Percentiles rank a stretch among this genome's conserved stretches.
Conservation (phyloP, 2,329 filamentous ascomycete genomes). For the Coniochaeta sp. region DNA sequence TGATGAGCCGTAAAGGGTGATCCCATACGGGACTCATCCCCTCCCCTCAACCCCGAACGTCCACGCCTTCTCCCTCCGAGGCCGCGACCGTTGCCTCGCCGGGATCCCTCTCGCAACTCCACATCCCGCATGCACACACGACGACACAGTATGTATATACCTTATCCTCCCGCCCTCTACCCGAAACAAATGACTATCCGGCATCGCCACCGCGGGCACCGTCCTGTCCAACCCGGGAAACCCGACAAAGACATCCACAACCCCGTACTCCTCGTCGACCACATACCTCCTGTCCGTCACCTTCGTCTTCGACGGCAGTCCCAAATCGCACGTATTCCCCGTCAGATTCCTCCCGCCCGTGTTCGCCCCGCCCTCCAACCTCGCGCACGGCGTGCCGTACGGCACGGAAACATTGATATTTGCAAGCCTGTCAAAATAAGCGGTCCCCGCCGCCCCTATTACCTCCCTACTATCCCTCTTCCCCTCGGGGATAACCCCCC, state of each 20-base stretch:
- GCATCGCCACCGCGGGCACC: conserved; percentile 8
- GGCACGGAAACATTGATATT: conserved; percentile 18
- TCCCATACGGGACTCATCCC: too few relatives aligned
- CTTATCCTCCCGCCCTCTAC: conserved; percentile 19
- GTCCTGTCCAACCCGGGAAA: conserved; percentile 16
- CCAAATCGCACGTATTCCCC: conserved; percentile 16
- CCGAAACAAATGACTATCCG: conserved; percentile 22
- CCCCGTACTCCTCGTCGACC: conserved; percentile 21
- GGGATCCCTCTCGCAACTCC: conserved; percentile 5
- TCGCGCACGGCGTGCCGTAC: conserved; percentile 17
- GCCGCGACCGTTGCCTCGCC: background rate
- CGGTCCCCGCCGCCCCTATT: conserved; percentile 19
- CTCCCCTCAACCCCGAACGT: too few relatives aligned
- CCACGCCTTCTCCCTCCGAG: too few relatives aligned
- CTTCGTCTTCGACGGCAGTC: conserved; percentile 16
- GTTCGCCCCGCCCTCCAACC: conserved; percentile 20
- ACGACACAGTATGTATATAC: conserved; percentile 17
- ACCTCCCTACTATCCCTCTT: conserved; percentile 16
- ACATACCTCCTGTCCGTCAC: conserved; percentile 20
- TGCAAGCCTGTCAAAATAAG: conserved; percentile 19
- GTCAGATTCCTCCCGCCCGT: conserved; percentile 10
- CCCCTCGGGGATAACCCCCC: conserved; percentile 15
- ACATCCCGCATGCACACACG: conserved; percentile 15
- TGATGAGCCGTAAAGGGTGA: too few relatives aligned
- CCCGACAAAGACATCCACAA: conserved; percentile 18